Evolutionary conservation across 345 rosid genomes (phyloP).

Genomic region (Bruguiera gymnorhiza): DNA sequence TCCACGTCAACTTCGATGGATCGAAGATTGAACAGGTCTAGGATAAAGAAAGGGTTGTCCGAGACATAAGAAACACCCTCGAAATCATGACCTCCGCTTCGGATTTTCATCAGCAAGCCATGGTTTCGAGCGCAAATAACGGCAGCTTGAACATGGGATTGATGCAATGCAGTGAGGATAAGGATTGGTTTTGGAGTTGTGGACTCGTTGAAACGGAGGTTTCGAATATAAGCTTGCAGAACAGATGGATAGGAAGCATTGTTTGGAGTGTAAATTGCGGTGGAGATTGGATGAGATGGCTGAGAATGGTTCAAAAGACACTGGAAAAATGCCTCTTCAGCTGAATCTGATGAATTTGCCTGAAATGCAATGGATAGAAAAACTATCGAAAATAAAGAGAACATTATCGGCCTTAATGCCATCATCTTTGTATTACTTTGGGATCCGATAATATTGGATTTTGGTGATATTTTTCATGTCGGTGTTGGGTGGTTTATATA

Average conservation of each 20-base stretch:
- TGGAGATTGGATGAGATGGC: slow-evolving; percentile 18
- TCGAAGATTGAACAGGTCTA: slow-evolving; percentile 12
- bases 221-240: slow-evolving; percentile 5
- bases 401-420: background rate
- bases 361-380: background rate
- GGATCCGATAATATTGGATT: background rate
- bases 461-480: background rate
- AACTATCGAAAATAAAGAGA: background rate
- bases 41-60: slow-evolving; percentile 5
- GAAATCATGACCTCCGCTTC: slow-evolving; percentile 11
- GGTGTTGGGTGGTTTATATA: background rate
- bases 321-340: slow-evolving; percentile 8
- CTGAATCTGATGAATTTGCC: background rate
- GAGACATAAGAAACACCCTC: slow-evolving; percentile 13
- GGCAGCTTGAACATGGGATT: slow-evolving; percentile 11
- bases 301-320: slow-evolving; percentile 19
- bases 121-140: background rate
- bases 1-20: slow-evolving; percentile 1
- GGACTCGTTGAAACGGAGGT: slow-evolving; percentile 11
- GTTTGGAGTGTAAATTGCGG: slow-evolving; percentile 18
- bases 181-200: slow-evolving; percentile 6
- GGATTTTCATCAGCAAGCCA: slow-evolving; percentile 6
- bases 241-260: slow-evolving; percentile 18
- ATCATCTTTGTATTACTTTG: background rate
- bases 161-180: slow-evolving; percentile 3